Evolutionary conservation across 2,329 filamentous ascomycete species (phyloP), one percentile per base, ranked within the genome.

Genomic region (Blastomyces gilchristii): DNA sequence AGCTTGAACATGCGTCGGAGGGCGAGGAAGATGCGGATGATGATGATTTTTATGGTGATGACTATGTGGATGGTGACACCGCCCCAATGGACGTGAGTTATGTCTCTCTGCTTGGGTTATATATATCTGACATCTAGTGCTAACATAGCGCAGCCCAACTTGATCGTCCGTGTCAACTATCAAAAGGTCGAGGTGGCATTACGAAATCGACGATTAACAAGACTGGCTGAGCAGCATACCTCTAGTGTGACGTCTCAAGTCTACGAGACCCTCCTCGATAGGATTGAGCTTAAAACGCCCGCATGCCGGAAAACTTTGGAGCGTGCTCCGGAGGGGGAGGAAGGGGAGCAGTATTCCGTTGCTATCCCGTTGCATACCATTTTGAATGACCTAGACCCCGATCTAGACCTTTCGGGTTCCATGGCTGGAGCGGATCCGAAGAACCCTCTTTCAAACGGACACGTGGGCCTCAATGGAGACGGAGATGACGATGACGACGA

Each of bases 101-200:
- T 22, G 11, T 22, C 22, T 54, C 28, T 14, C 2, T 22, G 14
- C 2, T 16, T 9, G 49, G 9, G 22, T 12, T 50, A 31, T 53
- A 6, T 45, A n/a, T 62, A 47, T 34, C 34, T 31, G n/a, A 37
- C 34, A 31, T 11, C 4, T 8, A 49, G 16, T 43, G n/a, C 66
- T 67, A 58, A 67, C 43, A 2, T 25, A 22, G 2, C 14, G 31
- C 14, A 95, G 87, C 83, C 85, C 59, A 83, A 88, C 63, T 80
- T 91, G 67, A 82, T 92, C 45, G 80, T 97, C 58, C 85, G 87
- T 37, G 80, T 97, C 62, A 97, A 96, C 72, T 87, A 90, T 70
- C 88, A 92, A 63, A 95, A 93, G 74, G 90, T 91, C 64, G 80
- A 87, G 7, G 89, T 97, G 11, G 86, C 89, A 59, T 80, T 96